Base-by-base conservation (phyloP, 2,329 filamentous ascomycete genomes). In the Stromatinia cepivora region DNA sequence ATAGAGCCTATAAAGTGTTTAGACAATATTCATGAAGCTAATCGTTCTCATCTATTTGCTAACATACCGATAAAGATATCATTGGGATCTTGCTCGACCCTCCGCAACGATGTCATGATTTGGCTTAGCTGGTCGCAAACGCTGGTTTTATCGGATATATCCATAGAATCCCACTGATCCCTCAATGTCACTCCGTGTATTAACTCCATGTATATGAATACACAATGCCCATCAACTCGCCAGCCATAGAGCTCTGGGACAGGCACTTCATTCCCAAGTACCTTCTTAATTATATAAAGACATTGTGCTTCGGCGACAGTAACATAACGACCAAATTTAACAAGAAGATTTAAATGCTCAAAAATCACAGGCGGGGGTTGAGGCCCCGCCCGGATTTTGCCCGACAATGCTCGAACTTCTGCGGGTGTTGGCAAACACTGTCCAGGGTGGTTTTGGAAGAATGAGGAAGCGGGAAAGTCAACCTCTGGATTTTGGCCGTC, bases 201-300 rank as follows among this genome's bases (percentile, higher is more conserved):
- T 2, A 25, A 28, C 8, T 52, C n/a, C 48, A 52, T 28, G 1
- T 52, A 28, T 28, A 52, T 15, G 25, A 52, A 52, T 10, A 52
- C n/a, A 3, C 4, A 28, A 52, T 25, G 7, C 22, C 8, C 34
- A 25, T 54, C 52, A 20, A 31, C 25, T 54, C 52, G 6, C 78
- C 77, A 80, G 3, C 79, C 78, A 66, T 79, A 80, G 42, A 81
- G 68, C 69, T 80, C 78, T 11, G 79, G 79, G 42, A 80, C 78
- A 15, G 78, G 78, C 42, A 80, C 74, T 63, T 67, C 10, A 36
- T 72, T 72, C 39, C 69, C 48, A 9, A 79, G 69, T 15, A 71
- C 54, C 9, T 63, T 61, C 53, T 66, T 66, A 61, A 79, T 59
- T 9, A 73, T 71, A 73, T 77, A 79, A n/a, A 80, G 75, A 64